Evolutionary conservation across 116 monocot species (phyloP), one percentile per base, ranked within the genome.

Genomic region (Iris pallida): DNA sequence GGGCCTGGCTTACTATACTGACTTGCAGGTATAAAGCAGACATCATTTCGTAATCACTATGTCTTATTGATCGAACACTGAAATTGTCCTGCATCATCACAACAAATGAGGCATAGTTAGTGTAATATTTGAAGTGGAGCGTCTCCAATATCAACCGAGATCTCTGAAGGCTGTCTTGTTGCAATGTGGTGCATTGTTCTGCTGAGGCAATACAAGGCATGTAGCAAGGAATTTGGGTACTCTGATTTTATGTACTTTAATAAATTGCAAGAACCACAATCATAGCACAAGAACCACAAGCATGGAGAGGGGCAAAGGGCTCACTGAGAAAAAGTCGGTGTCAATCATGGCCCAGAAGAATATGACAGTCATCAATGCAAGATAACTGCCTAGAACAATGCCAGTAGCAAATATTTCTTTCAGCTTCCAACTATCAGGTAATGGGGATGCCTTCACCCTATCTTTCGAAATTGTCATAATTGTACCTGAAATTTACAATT

Each of bases 401-500:
- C 95, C 95, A 30, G 91, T 95, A 5, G 95, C 95, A 68, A 95
- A 95, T 58, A 95, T 95, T 63, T 95, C 95, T 57, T 81, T 91
- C 15, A 95, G 80, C 55, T 91, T 95, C 95, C 95, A 95, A 57
- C 91, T 89, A 61, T 95, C 95, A 4, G 95, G 95, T 10, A 89
- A 13, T 0, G 95, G 95, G 64, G 95, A 95, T 63, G 95, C 89
- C 73, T 88, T 91, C 63, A 95, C 95, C 59, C 95, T 68, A 71
- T 95, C 95, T 61, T 95, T 95, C 1, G 95, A 95, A 64, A 95
- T 95, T 6, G 95, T 95, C 95, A 95, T 95, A 43, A 95, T 95
- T 42, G 95, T 95, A 70, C 94, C 94, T 94, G 54, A 45, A 59
- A 47, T 61, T 20, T 47, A 9, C n/a, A 19, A 46, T 59, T 14